Evolutionary conservation across 352 stramenopile species (phyloP).

Genomic region (Aphanomyces invadans): DNA sequence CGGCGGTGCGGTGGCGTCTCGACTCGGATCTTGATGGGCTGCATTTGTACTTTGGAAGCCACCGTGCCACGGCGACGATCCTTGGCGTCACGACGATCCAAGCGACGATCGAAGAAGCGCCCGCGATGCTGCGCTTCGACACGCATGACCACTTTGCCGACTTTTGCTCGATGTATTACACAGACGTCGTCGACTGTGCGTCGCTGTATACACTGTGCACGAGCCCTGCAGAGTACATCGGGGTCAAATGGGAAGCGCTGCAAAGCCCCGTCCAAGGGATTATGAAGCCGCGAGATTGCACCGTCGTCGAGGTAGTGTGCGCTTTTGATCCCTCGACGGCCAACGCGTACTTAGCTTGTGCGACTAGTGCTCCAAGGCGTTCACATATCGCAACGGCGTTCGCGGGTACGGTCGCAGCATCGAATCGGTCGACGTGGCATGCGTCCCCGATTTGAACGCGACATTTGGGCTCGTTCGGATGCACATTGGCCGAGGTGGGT

Average conservation of each 20-base stretch:
- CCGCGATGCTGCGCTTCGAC: neutral
- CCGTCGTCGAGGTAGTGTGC: conserved; percentile 42
- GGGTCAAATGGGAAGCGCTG: conserved; percentile 72
- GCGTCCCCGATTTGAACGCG: conserved; percentile 42
- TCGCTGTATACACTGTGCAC: conserved; percentile 69
- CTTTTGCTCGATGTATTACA: neutral
- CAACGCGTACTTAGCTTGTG: neutral
- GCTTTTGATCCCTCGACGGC: neutral
- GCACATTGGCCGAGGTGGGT: conserved; percentile 63
- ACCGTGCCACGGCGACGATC: neutral
- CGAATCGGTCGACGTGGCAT: conserved; percentile 51
- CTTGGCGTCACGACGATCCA: neutral
- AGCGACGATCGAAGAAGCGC: conserved; percentile 2
- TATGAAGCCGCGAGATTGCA: conserved; percentile 70
- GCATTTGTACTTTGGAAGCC: too few relatives aligned
- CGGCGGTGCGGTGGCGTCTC: too few relatives aligned
- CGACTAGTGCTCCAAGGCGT: conserved; percentile 67
- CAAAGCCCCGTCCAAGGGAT: conserved; percentile 57
- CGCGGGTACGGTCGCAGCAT: conserved; percentile 46
- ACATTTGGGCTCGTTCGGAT: conserved; percentile 50
- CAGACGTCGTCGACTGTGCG: conserved; percentile 65
- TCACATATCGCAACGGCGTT: conserved; percentile 44
- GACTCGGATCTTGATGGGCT: too few relatives aligned
- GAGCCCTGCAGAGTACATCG: too few relatives aligned
- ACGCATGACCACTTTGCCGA: neutral